phyloP scores from a whole-genome alignment of 768 basidiomycete genomes.

The Boletus vermiculosoides region DNA sequence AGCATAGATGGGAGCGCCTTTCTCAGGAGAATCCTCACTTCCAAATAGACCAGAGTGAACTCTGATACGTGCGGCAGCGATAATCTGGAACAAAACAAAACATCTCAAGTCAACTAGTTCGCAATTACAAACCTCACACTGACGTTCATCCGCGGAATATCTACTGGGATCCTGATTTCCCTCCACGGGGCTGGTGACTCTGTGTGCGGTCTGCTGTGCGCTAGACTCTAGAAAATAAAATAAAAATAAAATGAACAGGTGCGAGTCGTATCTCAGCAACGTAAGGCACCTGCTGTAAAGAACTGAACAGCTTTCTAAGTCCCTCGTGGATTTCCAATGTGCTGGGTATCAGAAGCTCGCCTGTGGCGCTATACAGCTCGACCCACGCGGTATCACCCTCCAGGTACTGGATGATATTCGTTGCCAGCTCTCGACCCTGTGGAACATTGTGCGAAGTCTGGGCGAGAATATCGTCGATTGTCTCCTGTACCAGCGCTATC shows the following conservation, averaged over 20 bases:
- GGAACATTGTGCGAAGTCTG: conserved; percentile 33
- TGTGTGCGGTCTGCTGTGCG: conserved; percentile 40
- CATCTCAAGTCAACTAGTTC: conserved; percentile 4
- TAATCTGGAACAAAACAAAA: conserved; percentile 47
- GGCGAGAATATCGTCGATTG: conserved; percentile 43
- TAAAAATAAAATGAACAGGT: conserved; percentile 27
- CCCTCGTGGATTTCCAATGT: conserved; percentile 31
- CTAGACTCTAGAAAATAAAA: conserved; percentile 33
- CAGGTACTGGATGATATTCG: conserved; percentile 54
- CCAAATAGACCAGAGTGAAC: conserved; percentile 47
- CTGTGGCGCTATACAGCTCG: conserved; percentile 65
- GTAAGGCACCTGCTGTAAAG: conserved; percentile 34
- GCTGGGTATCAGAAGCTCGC: conserved; percentile 60
- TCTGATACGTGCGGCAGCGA: conserved; percentile 56
- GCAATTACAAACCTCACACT: conserved; percentile 27
- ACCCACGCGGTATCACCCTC: conserved; percentile 68
- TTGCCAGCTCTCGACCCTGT: conserved; percentile 45
- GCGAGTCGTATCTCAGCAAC: conserved; percentile 20
- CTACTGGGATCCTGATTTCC: conserved; percentile 79
- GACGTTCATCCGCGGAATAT: conserved; percentile 80
- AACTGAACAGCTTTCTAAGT: conserved; percentile 23
- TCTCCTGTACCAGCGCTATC: conserved; percentile 54
- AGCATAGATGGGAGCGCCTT: conserved; percentile 60
- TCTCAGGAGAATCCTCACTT: conserved; percentile 27
- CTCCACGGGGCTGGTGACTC: conserved; percentile 53